Evolutionary conservation across 495 filamentous ascomycete genomes (phyloP).

Genomic region (Aspergillus saccharolyticus): DNA sequence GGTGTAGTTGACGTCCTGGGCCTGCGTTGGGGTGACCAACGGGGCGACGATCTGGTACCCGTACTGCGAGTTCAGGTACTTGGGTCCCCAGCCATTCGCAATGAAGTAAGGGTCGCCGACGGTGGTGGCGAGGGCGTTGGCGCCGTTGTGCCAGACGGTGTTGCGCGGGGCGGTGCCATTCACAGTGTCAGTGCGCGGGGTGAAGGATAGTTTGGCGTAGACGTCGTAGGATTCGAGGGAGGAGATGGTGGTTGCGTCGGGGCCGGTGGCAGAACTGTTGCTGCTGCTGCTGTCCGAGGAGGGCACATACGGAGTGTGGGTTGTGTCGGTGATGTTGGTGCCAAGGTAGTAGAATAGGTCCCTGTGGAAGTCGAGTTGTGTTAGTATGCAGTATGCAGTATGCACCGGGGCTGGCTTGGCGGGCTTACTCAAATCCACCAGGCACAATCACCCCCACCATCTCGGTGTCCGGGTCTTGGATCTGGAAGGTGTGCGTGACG

Average conservation of each 20-base stretch:
- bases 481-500: conserved; percentile 43
- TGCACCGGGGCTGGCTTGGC: no score
- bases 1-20: conserved; percentile 34
- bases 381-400: not conserved
- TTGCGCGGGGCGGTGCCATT: conserved; percentile 21
- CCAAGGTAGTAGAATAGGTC: conserved; percentile 36
- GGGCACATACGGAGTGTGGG: conserved; percentile 30
- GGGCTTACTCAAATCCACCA: conserved; percentile 40
- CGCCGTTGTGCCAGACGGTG: conserved; percentile 27
- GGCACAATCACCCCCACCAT: conserved; percentile 40
- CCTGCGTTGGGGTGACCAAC: conserved; percentile 29
- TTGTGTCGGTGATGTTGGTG: conserved; percentile 23
- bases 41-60: conserved; percentile 41
- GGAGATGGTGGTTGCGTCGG: conserved; percentile 16
- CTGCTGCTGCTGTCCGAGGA: conserved; percentile 11
- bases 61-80: conserved; percentile 30
- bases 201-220: conserved; percentile 34
- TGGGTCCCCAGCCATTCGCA: conserved; percentile 39
- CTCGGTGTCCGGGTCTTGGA: conserved; percentile 42
- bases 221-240: conserved; percentile 34
- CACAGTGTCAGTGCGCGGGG: conserved; percentile 30
- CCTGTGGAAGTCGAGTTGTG: conserved; percentile 16
- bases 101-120: conserved; percentile 33
- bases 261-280: conserved; percentile 9
- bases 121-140: conserved; percentile 24